Conservation (phyloP, 257 asterid species). For the Gentiana straminea region DNA sequence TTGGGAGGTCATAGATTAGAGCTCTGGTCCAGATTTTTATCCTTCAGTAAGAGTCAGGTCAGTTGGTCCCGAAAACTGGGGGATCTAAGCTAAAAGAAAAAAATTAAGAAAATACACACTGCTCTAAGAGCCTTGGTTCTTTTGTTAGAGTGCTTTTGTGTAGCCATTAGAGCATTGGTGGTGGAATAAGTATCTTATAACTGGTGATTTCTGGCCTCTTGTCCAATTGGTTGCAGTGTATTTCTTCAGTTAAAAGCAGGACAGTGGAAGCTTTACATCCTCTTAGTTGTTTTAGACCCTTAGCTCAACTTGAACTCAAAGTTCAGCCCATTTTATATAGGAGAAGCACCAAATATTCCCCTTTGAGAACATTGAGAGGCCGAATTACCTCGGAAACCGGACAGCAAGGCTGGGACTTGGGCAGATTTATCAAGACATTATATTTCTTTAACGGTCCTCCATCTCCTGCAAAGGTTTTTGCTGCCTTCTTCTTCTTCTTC, state of each 20-base stretch:
- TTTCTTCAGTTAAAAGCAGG: conserved; percentile 26
- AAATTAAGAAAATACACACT: too few relatives aligned
- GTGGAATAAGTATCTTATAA: too few relatives aligned
- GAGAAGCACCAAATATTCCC: conserved; percentile 19
- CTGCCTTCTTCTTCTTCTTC: conserved; percentile 9
- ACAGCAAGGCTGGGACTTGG: conserved; percentile 79
- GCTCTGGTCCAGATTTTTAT: too few relatives aligned
- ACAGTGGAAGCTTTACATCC: conserved; percentile 17
- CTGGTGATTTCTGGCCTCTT: too few relatives aligned
- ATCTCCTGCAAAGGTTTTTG: conserved; percentile 77
- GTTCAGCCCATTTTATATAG: conserved; percentile 19
- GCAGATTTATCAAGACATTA: conserved; percentile 76
- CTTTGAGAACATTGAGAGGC: conserved; percentile 35
- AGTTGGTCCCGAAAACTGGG: too few relatives aligned
- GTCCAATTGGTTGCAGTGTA: conserved; percentile 30
- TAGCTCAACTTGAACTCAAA: conserved; percentile 25
- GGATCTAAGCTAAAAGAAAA: too few relatives aligned
- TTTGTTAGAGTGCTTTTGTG: too few relatives aligned
- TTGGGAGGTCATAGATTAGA: too few relatives aligned
- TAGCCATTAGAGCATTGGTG: too few relatives aligned
- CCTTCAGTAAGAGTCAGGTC: too few relatives aligned
- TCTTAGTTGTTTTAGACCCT: conserved; percentile 33
- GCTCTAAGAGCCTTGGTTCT: too few relatives aligned
- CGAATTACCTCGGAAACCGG: conserved; percentile 43
- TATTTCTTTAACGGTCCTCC: conserved; percentile 94